Percentiles rank a stretch among this genome's conserved stretches.
phyloP scores from a whole-genome alignment of 768 basidiomycete species.

The Lyophyllum decastes region DNA sequence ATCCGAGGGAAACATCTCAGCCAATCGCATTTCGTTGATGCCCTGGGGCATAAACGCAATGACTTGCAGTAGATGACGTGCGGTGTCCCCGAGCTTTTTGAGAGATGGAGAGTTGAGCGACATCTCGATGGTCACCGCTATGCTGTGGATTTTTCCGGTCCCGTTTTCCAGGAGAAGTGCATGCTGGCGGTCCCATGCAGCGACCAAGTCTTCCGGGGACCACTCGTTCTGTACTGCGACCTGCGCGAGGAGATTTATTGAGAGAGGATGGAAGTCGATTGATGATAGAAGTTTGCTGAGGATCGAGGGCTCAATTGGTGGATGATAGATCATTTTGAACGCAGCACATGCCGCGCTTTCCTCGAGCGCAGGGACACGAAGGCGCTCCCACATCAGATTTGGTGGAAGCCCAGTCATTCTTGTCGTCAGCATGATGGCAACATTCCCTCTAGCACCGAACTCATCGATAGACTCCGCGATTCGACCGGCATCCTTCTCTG shows the following conservation, averaged over 20 bases:
- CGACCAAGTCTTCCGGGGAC: constrained; percentile 7
- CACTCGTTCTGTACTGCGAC: constrained; percentile 15
- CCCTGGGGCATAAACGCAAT: constrained; percentile 16
- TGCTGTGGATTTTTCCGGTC: constrained; percentile 10
- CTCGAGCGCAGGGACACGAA: constrained; percentile 7
- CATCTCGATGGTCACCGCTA: constrained; percentile 9
- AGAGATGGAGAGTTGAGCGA: constrained; percentile 15
- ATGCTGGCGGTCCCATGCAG: constrained; percentile 12
- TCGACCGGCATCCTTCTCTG: constrained; percentile 5
- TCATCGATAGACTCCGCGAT: constrained; percentile 10
- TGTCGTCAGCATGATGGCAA: constrained; percentile 13
- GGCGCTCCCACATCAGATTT: constrained; percentile 5
- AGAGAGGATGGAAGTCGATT: constrained; percentile 18
- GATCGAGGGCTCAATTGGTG: not conserved
- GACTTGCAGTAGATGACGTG: constrained; percentile 1
- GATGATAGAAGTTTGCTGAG: constrained; percentile 8
- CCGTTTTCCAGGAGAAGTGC: constrained; percentile 7
- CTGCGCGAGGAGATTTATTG: constrained; percentile 16
- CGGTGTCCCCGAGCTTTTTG: not conserved
- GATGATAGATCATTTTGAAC: constrained; percentile 4
- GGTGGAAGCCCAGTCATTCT: constrained; percentile 7
- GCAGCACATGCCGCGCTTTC: constrained; percentile 4
- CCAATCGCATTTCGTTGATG: not conserved
- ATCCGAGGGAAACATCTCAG: not conserved
- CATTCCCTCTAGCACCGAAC: constrained; percentile 5